Percentiles rank a stretch among this genome's conserved stretches.
Conservation (phyloP, 768 basidiomycete species). For the Fibroporia radiculosa region DNA sequence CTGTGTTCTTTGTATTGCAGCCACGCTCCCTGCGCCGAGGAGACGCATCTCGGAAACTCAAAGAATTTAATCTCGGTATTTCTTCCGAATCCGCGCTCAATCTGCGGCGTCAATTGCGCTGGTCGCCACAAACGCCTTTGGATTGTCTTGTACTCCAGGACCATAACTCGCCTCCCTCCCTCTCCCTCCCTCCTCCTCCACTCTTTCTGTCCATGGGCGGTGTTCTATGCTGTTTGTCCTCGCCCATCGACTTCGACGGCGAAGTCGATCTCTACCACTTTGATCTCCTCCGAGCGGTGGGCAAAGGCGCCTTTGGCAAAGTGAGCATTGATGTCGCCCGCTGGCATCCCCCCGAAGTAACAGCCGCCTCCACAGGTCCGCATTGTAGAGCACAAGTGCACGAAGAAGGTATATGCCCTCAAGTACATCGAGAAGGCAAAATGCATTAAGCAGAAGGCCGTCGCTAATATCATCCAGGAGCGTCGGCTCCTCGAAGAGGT, state of each 20-base stretch:
- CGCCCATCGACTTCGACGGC: slow-evolving; percentile 49
- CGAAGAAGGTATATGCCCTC: slow-evolving; percentile 87
- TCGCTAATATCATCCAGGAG: slow-evolving; percentile 92
- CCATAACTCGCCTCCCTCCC: slow-evolving; percentile 12
- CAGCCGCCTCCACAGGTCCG: slow-evolving; percentile 54
- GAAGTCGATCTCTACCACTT: slow-evolving; percentile 91
- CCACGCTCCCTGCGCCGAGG: too few relatives aligned
- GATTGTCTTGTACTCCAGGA: slow-evolving; percentile 19
- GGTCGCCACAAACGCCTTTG: slow-evolving; percentile 13
- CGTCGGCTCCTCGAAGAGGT: slow-evolving; percentile 90
- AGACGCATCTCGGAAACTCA: neutral
- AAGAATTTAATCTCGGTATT: neutral
- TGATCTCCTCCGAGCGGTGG: slow-evolving; percentile 89
- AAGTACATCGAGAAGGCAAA: slow-evolving; percentile 97
- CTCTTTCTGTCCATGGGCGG: slow-evolving; percentile 15
- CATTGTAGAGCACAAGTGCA: slow-evolving; percentile 93
- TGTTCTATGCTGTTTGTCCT: slow-evolving; percentile 25
- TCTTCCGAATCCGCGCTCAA: neutral
- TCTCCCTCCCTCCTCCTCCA: slow-evolving; percentile 10
- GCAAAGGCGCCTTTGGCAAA: slow-evolving; percentile 98
- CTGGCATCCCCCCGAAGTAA: too few relatives aligned
- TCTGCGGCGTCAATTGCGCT: neutral
- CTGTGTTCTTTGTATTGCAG: too few relatives aligned
- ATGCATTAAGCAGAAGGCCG: slow-evolving; percentile 84
- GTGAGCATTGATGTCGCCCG: slow-evolving; percentile 33